Conservation (phyloP, 2,329 filamentous ascomycete genomes). For the Pseudogymnoascus sp. region DNA sequence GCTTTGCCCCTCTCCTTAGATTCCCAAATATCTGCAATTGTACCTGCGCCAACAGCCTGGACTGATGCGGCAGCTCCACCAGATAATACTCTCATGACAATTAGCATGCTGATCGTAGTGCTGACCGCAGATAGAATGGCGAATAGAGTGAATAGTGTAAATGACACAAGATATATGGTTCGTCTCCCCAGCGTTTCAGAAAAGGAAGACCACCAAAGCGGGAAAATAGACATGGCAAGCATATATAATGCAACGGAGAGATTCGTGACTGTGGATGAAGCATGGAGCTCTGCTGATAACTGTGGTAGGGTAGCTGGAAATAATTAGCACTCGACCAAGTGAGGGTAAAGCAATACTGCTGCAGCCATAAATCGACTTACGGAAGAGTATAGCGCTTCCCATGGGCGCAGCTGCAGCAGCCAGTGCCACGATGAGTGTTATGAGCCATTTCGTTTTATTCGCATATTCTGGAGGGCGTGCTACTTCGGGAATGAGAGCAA, state of each 20-base stretch:
- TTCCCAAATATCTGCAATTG: slow-evolving; percentile 76
- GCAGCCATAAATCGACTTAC: slow-evolving; percentile 38
- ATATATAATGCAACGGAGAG: slow-evolving; percentile 73
- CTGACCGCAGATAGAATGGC: slow-evolving; percentile 61
- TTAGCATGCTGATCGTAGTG: slow-evolving; percentile 64
- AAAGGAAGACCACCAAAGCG: slow-evolving; percentile 75
- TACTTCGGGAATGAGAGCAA: slow-evolving; percentile 71
- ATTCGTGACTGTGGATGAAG: slow-evolving; percentile 60
- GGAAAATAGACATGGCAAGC: slow-evolving; percentile 75
- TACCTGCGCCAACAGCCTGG: slow-evolving; percentile 75
- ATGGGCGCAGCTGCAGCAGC: slow-evolving; percentile 73
- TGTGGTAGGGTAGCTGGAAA: slow-evolving; percentile 56
- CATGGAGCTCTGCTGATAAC: slow-evolving; percentile 53
- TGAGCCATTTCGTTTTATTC: slow-evolving; percentile 70
- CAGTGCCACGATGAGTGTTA: slow-evolving; percentile 69
- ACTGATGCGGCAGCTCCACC: slow-evolving; percentile 74
- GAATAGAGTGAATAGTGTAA: slow-evolving; percentile 63
- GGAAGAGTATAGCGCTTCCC: slow-evolving; percentile 77
- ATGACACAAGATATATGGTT: slow-evolving; percentile 70
- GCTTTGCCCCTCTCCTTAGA: slow-evolving; percentile 61
- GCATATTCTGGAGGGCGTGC: slow-evolving; percentile 67
- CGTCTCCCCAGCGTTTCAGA: slow-evolving; percentile 65
- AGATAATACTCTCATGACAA: slow-evolving; percentile 64
- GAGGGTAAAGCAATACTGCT: neutral
- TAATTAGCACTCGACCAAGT: slow-evolving; percentile 14